These are phyloP conservation scores for Heritiera littoralis DNA, from an alignment of 345 rosid species.

Conservation along the genomic window DNA sequence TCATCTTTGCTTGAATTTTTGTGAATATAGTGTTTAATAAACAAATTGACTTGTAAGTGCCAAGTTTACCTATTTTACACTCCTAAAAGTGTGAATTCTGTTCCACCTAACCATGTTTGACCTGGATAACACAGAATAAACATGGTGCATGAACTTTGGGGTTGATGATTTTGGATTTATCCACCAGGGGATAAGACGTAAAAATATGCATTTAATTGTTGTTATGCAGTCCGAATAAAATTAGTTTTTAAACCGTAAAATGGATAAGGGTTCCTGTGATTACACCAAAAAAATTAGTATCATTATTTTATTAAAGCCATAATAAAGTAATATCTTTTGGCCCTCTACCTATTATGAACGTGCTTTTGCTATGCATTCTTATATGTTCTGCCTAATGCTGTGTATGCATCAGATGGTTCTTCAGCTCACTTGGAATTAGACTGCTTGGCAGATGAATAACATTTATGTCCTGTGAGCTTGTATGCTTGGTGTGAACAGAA, in stretches of 20 bases:
- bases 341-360: neutral
- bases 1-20: neutral
- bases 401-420: neutral
- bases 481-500: neutral
- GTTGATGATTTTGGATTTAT: neutral
- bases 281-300: neutral
- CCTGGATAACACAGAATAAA: neutral
- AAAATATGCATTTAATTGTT: neutral
- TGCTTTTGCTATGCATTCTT: neutral
- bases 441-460: conserved; percentile 5
- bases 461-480: neutral
- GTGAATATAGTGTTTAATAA: neutral
- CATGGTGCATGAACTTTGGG: neutral
- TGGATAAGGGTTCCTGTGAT: too few species aligned
- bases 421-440: neutral
- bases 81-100: neutral
- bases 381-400: neutral
- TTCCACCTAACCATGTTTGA: neutral
- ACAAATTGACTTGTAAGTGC: neutral
- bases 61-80: conserved; percentile 6
- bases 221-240: neutral
- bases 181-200: neutral
- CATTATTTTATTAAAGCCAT: neutral
- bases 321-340: neutral
- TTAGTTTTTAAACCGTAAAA: too few species aligned